phyloP scores from a whole-genome alignment of 2,329 filamentous ascomycete species.

The Ascochyta koolunga region DNA sequence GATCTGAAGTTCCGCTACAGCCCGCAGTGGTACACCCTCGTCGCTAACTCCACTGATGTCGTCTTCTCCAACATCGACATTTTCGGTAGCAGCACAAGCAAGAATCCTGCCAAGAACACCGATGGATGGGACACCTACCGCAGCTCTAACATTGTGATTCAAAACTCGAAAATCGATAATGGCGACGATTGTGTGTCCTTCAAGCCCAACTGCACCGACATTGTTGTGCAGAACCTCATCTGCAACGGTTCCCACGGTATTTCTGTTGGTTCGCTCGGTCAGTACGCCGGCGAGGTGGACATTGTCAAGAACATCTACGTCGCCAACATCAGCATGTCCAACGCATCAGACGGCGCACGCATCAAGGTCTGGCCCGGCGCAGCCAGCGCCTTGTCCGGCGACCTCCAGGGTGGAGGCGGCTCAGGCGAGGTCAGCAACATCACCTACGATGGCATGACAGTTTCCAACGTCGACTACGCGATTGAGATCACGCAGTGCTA shows the following conservation, averaged over 20 bases:
- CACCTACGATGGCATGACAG: conserved; percentile 67
- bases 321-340: conserved; percentile 47
- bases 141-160: conserved; percentile 66
- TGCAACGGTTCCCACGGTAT: conserved; percentile 77
- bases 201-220: conserved; percentile 74
- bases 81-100: conserved; percentile 59
- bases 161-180: conserved; percentile 69
- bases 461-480: conserved; percentile 68
- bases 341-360: conserved; percentile 65
- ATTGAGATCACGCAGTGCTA: conserved; percentile 72
- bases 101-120: conserved; percentile 67
- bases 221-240: conserved; percentile 69
- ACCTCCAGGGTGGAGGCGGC: conserved; percentile 71
- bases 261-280: conserved; percentile 72
- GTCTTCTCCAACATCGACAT: conserved; percentile 69
- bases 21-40: conserved; percentile 67
- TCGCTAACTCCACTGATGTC: conserved; percentile 69
- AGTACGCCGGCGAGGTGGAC: conserved; percentile 68
- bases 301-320: conserved; percentile 71
- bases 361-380: conserved; percentile 76
- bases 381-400: conserved; percentile 60
- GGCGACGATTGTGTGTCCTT: conserved; percentile 76
- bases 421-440: conserved; percentile 68
- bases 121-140: conserved; percentile 70
- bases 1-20: conserved; percentile 67